Conservation (phyloP, 176 grass and related monocot genomes). For the Coix lacrymajobi region DNA sequence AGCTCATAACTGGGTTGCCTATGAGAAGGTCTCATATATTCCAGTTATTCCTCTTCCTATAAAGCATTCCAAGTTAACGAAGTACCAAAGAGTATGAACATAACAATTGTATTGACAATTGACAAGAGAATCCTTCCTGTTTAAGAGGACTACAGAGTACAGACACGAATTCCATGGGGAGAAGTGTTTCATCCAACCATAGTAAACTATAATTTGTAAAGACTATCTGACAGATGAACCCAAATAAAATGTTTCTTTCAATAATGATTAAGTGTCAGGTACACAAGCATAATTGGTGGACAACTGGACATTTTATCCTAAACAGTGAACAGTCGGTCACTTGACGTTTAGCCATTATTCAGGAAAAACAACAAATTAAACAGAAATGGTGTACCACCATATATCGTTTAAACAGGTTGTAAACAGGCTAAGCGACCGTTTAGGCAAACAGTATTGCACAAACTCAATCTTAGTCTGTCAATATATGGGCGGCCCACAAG, state of each 20-base stretch:
- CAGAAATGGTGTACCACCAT: neutral
- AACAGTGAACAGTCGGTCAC: neutral
- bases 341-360: neutral
- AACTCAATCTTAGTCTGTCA: neutral
- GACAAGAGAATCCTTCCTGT: neutral
- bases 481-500: neutral
- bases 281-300: neutral
- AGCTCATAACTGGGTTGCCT: slow-evolving; percentile 1
- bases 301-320: neutral
- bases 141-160: neutral
- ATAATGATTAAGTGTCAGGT: neutral
- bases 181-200: slow-evolving; percentile 16
- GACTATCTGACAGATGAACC: neutral
- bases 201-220: neutral
- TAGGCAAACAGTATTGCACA: neutral
- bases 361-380: neutral
- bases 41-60: neutral
- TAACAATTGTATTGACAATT: neutral
- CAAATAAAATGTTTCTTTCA: neutral
- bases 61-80: neutral
- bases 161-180: neutral
- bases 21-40: neutral
- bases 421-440: neutral
- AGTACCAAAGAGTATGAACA: neutral
- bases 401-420: neutral